phyloP scores from a whole-genome alignment of 331 rosid genomes.

The Telfairia occidentalis region DNA sequence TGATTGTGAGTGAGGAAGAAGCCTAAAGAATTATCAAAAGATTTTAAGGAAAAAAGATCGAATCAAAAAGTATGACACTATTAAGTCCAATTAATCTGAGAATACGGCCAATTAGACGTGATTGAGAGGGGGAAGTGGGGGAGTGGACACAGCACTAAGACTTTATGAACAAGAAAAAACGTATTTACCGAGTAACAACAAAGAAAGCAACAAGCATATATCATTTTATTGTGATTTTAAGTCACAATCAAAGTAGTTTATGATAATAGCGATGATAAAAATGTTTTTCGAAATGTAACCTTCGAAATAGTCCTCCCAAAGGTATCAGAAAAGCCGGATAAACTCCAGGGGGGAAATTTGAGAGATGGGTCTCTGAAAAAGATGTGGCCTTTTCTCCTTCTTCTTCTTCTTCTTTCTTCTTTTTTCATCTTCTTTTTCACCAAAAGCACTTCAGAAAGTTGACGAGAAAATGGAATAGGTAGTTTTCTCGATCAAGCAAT shows the following conservation, averaged over 20 bases:
- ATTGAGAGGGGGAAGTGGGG: not conserved
- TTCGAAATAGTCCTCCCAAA: not conserved
- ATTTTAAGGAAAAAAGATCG: not conserved
- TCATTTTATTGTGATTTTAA: not conserved
- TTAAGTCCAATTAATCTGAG: not conserved
- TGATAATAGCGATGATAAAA: not conserved
- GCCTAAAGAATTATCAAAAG: not conserved
- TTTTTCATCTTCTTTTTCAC: conserved; percentile 15
- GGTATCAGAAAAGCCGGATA: not conserved
- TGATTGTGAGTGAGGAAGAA: not conserved
- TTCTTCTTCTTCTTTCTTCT: not conserved
- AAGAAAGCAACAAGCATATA: conserved; percentile 2
- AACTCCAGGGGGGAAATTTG: not conserved
- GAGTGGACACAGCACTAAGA: conserved; percentile 5
- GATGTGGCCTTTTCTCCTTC: not conserved
- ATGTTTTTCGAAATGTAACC: not conserved
- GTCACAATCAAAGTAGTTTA: conserved; percentile 8
- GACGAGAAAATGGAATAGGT: conserved; percentile 48
- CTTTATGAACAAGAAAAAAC: not conserved
- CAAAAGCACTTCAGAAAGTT: conserved; percentile 51
- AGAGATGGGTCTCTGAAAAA: conserved; percentile 3
- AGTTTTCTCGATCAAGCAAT: conserved; percentile 40
- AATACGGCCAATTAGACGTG: not conserved
- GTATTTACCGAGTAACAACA: not conserved
- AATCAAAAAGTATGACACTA: not conserved